Percentiles rank a stretch among this genome's conserved stretches.
Evolutionary conservation across 306 rosid species (phyloP).

Genomic region (Abrus precatorius): DNA sequence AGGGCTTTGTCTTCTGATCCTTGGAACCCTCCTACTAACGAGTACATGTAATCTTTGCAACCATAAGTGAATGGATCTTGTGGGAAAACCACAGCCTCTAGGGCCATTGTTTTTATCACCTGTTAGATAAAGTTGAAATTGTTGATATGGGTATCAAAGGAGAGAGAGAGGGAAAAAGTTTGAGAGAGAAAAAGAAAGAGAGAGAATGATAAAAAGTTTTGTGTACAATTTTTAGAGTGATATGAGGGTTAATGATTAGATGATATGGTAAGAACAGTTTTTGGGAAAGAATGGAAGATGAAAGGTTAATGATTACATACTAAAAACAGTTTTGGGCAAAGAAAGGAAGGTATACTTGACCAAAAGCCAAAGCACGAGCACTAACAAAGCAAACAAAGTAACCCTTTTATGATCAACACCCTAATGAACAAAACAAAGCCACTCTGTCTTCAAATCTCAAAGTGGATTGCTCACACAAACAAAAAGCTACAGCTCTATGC

Average conservation of each 20-base stretch:
- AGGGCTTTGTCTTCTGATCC: slow-evolving; percentile 10
- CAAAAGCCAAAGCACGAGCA: slow-evolving; percentile 21
- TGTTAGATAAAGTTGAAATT: neutral
- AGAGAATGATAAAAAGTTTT: neutral
- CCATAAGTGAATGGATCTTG: slow-evolving; percentile 44
- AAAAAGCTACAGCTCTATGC: slow-evolving; percentile 51
- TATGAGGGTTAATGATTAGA: slow-evolving; percentile 27
- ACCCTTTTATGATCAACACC: slow-evolving; percentile 37
- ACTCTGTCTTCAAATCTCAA: slow-evolving; percentile 26
- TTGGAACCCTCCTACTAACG: slow-evolving; percentile 32
- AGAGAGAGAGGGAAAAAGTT: slow-evolving; percentile 15
- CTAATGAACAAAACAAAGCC: slow-evolving; percentile 7
- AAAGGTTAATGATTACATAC: slow-evolving; percentile 31
- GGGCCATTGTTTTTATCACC: slow-evolving; percentile 44
- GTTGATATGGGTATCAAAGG: neutral
- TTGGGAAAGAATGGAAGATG: slow-evolving; percentile 26
- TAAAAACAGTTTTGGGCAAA: slow-evolving; percentile 31
- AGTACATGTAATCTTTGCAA: slow-evolving; percentile 48
- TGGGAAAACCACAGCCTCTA: slow-evolving; percentile 60
- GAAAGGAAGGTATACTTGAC: slow-evolving; percentile 24
- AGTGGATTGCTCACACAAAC: slow-evolving; percentile 37
- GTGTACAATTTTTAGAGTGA: neutral
- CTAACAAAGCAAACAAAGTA: slow-evolving; percentile 38
- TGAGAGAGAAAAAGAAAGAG: slow-evolving; percentile 2
- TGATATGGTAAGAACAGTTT: neutral